A percentile compares a stretch with the other conserved stretches of the same genome.
These are phyloP conservation scores for Ogataea nonfermentans DNA, from an alignment of 805 yeast genomes.

Conservation along the genomic window DNA sequence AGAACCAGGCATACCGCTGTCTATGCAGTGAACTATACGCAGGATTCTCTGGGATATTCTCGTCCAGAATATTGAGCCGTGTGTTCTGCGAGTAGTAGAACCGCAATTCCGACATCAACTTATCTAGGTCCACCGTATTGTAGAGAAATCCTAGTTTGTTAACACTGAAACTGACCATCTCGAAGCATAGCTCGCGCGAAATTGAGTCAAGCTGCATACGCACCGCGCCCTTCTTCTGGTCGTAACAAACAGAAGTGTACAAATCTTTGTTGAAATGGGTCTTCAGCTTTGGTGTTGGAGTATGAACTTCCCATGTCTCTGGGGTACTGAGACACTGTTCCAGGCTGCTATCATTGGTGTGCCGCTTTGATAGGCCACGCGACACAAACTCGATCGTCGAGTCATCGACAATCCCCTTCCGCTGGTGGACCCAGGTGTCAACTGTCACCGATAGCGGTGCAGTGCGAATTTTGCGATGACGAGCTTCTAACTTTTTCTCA, in stretches of 20 bases:
- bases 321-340: neutral
- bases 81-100: neutral
- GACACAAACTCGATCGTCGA: slow-evolving; percentile 2
- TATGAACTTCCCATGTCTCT: no score
- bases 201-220: neutral
- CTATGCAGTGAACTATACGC: neutral
- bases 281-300: neutral
- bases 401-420: neutral
- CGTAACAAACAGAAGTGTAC: neutral
- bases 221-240: neutral
- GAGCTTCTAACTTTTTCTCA: neutral
- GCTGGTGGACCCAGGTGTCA: neutral
- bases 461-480: no score
- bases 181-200: neutral
- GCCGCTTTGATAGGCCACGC: slow-evolving; percentile 1
- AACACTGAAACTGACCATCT: neutral
- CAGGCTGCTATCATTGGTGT: neutral
- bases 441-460: no score
- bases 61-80: slow-evolving; percentile 1
- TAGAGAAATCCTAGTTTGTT: slow-evolving; percentile 1
- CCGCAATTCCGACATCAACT: neutral
- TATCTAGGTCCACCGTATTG: neutral
- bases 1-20: neutral
- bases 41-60: neutral
- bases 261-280: neutral